Percentiles rank a stretch among this genome's conserved stretches.
Conservation (phyloP, 1,139 yeast genomes). For the Suhomyces atakaporum region DNA sequence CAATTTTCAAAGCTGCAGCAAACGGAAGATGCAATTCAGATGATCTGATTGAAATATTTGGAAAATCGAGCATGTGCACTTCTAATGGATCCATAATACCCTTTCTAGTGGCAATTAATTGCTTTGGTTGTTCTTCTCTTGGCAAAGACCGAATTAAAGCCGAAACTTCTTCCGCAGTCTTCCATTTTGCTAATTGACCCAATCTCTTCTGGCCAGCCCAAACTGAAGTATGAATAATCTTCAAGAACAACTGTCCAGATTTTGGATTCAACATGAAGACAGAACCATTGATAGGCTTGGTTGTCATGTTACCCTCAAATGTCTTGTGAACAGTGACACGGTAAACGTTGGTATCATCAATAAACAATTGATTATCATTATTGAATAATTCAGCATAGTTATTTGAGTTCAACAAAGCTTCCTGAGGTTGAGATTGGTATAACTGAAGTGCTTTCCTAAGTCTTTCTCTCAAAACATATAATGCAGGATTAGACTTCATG, state of each 20-base stretch:
- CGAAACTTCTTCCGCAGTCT: constrained; percentile 96
- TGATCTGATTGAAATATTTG: constrained; percentile 85
- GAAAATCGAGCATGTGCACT: constrained; percentile 96
- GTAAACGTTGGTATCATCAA: constrained; percentile 93
- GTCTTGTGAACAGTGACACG: constrained; percentile 93
- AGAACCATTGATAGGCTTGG: constrained; percentile 93
- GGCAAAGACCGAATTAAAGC: constrained; percentile 88
- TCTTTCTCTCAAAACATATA: constrained; percentile 88
- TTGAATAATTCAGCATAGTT: constrained; percentile 90
- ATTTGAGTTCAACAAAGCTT: constrained; percentile 83
- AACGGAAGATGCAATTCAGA: constrained; percentile 91
- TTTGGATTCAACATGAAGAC: constrained; percentile 87
- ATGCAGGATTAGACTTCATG: constrained; percentile 93
- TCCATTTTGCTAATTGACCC: constrained; percentile 96
- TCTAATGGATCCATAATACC: constrained; percentile 94
- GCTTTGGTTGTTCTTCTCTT: constrained; percentile 91
- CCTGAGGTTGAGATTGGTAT: constrained; percentile 92
- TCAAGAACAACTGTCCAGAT: constrained; percentile 84
- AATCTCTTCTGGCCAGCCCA: constrained; percentile 98
- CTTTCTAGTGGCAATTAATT: constrained; percentile 83
- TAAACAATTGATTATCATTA: constrained; percentile 76
- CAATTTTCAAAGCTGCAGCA: constrained; percentile 81
- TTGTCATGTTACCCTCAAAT: constrained; percentile 88
- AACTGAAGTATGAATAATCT: constrained; percentile 88
- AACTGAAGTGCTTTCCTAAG: constrained; percentile 91